Conservation (phyloP, 2,329 filamentous ascomycete genomes). For the Colletotrichum theobromicola region DNA sequence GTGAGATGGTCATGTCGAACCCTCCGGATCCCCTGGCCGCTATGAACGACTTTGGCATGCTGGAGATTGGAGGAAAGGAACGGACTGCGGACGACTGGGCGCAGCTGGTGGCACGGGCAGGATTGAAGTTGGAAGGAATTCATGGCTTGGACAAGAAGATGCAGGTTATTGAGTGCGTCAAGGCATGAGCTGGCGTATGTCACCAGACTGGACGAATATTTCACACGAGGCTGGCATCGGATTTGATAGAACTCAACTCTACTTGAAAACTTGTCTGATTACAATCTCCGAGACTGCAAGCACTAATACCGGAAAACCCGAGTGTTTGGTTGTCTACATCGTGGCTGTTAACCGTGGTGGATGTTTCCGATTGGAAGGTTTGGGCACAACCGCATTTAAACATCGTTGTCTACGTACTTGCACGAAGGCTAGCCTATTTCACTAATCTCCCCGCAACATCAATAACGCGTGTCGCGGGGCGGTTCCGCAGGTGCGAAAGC, state of each 20-base stretch:
- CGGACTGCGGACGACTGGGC: constrained; percentile 29
- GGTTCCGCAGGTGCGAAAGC: not conserved
- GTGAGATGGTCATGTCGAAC: constrained; percentile 32
- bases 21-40: constrained; percentile 27
- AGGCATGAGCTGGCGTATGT: not conserved
- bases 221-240: not conserved
- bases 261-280: not conserved
- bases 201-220: not conserved
- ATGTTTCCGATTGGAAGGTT: not conserved
- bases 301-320: not conserved
- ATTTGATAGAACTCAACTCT: not conserved
- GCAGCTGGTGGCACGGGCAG: constrained; percentile 26
- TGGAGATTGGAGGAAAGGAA: constrained; percentile 36
- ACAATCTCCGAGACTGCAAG: not conserved
- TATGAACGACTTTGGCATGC: constrained; percentile 33
- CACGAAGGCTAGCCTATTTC: not conserved
- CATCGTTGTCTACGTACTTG: not conserved
- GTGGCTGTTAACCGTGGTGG: not conserved
- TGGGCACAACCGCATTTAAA: not conserved
- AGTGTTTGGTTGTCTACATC: not conserved
- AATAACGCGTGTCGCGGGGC: not conserved
- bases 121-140: constrained; percentile 30
- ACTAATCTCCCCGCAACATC: not conserved
- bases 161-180: constrained; percentile 16
- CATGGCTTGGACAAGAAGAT: constrained; percentile 9